Percentiles rank a stretch among this genome's conserved stretches.
phyloP scores from a whole-genome alignment of 1,284 basidiomycete genomes.

The Ustilago lituana region DNA sequence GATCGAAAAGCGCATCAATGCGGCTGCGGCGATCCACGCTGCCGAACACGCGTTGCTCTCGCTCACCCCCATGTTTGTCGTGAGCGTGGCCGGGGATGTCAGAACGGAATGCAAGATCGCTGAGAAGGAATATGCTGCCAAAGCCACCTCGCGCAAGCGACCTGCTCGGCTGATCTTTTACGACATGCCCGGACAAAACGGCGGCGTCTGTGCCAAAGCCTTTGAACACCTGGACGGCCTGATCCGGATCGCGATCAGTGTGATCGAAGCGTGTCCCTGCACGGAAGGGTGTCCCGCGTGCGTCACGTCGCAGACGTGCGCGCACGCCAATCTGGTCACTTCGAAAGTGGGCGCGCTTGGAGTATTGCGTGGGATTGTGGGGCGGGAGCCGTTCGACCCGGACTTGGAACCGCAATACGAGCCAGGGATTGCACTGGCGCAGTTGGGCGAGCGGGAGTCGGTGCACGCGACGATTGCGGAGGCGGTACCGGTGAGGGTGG shows the following conservation, averaged over 20 bases:
- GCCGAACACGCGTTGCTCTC: slow-evolving; percentile 86
- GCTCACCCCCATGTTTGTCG: slow-evolving; percentile 73
- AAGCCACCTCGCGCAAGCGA: slow-evolving; percentile 75
- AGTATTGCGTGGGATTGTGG: slow-evolving; percentile 62
- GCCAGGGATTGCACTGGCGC: slow-evolving; percentile 38
- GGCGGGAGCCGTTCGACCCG: slow-evolving; percentile 56
- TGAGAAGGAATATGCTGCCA: slow-evolving; percentile 79
- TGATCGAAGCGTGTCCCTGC: slow-evolving; percentile 78
- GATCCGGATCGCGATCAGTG: slow-evolving; percentile 74
- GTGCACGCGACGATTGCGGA: slow-evolving; percentile 43
- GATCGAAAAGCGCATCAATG: slow-evolving; percentile 73
- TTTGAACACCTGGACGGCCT: slow-evolving; percentile 81
- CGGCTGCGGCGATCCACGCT: slow-evolving; percentile 82
- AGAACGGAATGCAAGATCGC: slow-evolving; percentile 82
- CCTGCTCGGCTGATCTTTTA: slow-evolving; percentile 88
- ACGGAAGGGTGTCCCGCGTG: slow-evolving; percentile 79
- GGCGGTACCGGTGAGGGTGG: slow-evolving; percentile 41
- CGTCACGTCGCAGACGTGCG: slow-evolving; percentile 68
- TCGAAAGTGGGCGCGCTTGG: slow-evolving; percentile 62
- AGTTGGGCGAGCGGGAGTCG: slow-evolving; percentile 31
- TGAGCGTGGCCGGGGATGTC: slow-evolving; percentile 75
- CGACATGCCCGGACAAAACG: slow-evolving; percentile 77
- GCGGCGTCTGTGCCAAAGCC: slow-evolving; percentile 79
- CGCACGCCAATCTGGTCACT: slow-evolving; percentile 58
- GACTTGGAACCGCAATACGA: slow-evolving; percentile 55